phyloP scores from a whole-genome alignment of 495 filamentous ascomycete species.

The Mytilinidion resinicola region DNA sequence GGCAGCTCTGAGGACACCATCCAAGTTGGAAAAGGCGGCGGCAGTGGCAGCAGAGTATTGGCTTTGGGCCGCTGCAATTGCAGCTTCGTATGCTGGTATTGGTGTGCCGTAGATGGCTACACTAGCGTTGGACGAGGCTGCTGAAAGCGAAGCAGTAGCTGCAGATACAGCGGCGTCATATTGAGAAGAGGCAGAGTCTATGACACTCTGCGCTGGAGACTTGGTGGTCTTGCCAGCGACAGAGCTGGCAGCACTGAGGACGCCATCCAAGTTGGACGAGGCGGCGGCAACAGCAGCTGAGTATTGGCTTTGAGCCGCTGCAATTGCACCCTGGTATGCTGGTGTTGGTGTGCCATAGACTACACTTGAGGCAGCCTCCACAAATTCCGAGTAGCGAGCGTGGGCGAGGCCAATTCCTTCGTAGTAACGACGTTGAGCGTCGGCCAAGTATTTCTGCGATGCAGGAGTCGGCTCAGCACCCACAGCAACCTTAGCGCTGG shows the following conservation, averaged over 20 bases:
- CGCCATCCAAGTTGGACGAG: constrained; percentile 43
- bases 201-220: constrained; percentile 37
- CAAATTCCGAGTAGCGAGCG: constrained; percentile 66
- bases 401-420: constrained; percentile 71
- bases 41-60: constrained; percentile 44
- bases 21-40: constrained; percentile 46
- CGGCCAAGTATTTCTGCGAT: constrained; percentile 50
- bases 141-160: constrained; percentile 40
- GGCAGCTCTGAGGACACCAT: constrained; percentile 36
- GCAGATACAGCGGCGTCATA: constrained; percentile 46
- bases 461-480: constrained; percentile 51
- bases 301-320: constrained; percentile 40
- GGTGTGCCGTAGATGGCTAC: constrained; percentile 43
- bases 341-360: constrained; percentile 45
- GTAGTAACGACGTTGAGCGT: constrained; percentile 67
- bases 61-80: constrained; percentile 30
- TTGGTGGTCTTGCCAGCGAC: constrained; percentile 36
- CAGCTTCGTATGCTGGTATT: constrained; percentile 38
- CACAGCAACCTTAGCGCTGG: constrained; percentile 52
- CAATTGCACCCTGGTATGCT: constrained; percentile 31
- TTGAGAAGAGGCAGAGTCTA: constrained; percentile 45
- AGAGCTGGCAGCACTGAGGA: constrained; percentile 32
- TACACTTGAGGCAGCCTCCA: constrained; percentile 58
- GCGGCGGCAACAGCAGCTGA: constrained; percentile 43
- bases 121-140: constrained; percentile 24